A percentile compares a stretch with the other conserved stretches of the same genome.
Conservation (phyloP, 345 rosid species). For the Syzygium aromaticum region DNA sequence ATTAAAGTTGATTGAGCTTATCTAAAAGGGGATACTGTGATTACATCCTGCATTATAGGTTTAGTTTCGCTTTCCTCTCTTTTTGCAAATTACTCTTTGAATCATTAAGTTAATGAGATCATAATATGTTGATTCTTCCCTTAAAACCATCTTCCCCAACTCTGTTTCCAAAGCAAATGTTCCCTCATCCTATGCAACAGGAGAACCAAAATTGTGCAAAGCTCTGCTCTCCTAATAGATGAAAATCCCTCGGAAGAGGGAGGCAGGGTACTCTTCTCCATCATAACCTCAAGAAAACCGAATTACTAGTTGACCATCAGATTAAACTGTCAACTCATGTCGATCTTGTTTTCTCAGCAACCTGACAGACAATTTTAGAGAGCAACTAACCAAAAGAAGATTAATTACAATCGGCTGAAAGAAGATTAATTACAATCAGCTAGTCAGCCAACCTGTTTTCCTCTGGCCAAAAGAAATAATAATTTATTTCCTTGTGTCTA, state of each 20-base stretch:
- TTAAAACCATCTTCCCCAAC: background rate
- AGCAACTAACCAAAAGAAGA: background rate
- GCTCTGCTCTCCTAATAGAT: background rate
- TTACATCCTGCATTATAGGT: background rate
- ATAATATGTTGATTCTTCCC: background rate
- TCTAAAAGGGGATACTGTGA: background rate
- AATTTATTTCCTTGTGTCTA: background rate
- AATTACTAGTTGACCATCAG: background rate
- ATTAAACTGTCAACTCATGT: background rate
- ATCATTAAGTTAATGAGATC: background rate
- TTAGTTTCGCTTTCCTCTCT: background rate
- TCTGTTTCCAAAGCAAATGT: background rate
- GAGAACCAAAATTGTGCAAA: background rate
- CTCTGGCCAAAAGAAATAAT: background rate
- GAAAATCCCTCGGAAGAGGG: background rate
- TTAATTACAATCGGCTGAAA: background rate
- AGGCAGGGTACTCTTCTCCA: background rate
- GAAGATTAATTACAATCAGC: background rate
- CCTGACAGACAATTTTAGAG: background rate
- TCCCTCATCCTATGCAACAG: background rate
- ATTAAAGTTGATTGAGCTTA: background rate
- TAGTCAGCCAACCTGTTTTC: background rate
- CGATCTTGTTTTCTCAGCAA: background rate
- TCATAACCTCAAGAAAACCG: background rate
- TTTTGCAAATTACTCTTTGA: background rate